phyloP scores from a whole-genome alignment of 73 alveolate genomes.

The Paramecium sonneborni region DNA sequence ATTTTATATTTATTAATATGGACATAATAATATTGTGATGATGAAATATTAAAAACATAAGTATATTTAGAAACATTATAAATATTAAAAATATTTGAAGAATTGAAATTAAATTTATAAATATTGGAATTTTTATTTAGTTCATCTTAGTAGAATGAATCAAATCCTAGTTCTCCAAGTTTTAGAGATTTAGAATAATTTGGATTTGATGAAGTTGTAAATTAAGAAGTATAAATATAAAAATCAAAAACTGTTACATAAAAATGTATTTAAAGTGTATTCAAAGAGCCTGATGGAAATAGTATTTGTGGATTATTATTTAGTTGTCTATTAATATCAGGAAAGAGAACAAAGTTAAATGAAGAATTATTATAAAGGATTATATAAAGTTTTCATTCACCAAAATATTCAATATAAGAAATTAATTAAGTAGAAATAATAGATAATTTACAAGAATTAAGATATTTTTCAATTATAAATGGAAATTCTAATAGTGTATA shows the following conservation, averaged over 20 bases:
- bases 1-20: neutral
- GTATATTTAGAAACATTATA: neutral
- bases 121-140: neutral
- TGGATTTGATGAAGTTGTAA: neutral
- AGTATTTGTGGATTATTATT: neutral
- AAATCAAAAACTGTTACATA: neutral
- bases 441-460: slow-evolving; percentile 53
- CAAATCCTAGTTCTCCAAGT: slow-evolving; percentile 32
- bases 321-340: neutral
- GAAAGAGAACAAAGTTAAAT: neutral
- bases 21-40: neutral
- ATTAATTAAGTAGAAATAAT: slow-evolving; percentile 47
- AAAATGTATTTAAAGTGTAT: neutral
- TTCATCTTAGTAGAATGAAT: neutral
- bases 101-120: neutral
- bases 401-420: neutral
- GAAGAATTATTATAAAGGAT: slow-evolving; percentile 1
- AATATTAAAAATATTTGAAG: neutral
- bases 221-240: neutral
- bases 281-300: slow-evolving; percentile 14
- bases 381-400: neutral
- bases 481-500: slow-evolving; percentile 45
- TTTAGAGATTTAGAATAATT: neutral
- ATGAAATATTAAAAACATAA: neutral
- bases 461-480: slow-evolving; percentile 31